Conservation (phyloP, 306 rosid genomes). For the Vigna radiata region DNA sequence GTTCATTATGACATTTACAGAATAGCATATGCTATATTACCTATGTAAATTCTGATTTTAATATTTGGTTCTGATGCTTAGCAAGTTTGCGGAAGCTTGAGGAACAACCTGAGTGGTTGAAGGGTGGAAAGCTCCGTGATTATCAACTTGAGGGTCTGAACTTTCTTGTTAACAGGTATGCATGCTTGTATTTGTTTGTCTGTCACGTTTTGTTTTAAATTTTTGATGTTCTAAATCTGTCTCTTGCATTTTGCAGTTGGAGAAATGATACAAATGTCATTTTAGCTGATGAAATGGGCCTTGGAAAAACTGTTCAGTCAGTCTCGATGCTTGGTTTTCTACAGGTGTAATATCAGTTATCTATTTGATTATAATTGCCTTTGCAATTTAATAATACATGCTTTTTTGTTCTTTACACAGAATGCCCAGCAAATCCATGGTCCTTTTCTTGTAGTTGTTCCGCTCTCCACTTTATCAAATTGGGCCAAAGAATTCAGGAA, state of each 20-base stretch:
- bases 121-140: slow-evolving; percentile 98
- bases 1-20: slow-evolving; percentile 6
- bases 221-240: slow-evolving; percentile 46
- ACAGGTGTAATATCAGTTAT: slow-evolving; percentile 64
- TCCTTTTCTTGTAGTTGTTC: slow-evolving; percentile 98
- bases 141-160: slow-evolving; percentile 99
- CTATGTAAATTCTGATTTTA: slow-evolving; percentile 33
- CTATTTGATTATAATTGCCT: slow-evolving; percentile 33
- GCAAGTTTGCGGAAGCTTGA: slow-evolving; percentile 97
- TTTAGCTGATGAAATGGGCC: slow-evolving; percentile 99
- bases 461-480: slow-evolving; percentile 93
- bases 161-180: slow-evolving; percentile 98
- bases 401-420: slow-evolving; percentile 57
- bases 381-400: slow-evolving; percentile 15
- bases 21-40: neutral
- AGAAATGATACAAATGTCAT: slow-evolving; percentile 99
- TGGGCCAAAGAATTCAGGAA: slow-evolving; percentile 99
- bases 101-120: slow-evolving; percentile 98
- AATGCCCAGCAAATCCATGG: slow-evolving; percentile 95
- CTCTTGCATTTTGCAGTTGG: slow-evolving; percentile 74
- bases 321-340: slow-evolving; percentile 99
- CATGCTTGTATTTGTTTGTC: slow-evolving; percentile 1
- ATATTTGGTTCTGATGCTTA: slow-evolving; percentile 55
- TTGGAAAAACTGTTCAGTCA: slow-evolving; percentile 98
- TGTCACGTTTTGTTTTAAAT: slow-evolving; percentile 15